phyloP scores from a whole-genome alignment of 1,139 yeast species.

The Candida gigantensis region DNA sequence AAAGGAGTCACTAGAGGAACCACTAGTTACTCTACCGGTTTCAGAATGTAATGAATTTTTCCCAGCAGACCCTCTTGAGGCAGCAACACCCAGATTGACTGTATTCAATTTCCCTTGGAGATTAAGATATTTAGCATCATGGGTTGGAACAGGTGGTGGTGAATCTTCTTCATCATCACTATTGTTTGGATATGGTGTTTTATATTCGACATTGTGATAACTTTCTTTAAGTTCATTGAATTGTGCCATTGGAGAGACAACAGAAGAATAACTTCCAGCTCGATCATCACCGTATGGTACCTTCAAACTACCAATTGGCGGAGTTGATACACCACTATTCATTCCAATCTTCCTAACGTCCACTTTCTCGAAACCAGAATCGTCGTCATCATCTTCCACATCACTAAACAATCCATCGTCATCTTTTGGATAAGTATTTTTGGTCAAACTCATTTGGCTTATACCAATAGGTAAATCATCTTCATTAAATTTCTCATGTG shows the following conservation, averaged over 20 bases:
- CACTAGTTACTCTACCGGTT: conserved; percentile 23
- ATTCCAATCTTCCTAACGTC: conserved; percentile 31
- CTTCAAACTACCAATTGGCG: conserved; percentile 14
- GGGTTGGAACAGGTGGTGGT: conserved; percentile 26
- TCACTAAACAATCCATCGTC: conserved; percentile 44
- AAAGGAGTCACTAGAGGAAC: conserved; percentile 12
- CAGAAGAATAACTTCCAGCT: conserved; percentile 43
- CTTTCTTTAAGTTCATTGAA: conserved; percentile 54
- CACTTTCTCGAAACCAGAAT: conserved; percentile 20
- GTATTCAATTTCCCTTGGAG: conserved; percentile 16
- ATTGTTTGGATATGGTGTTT: conserved; percentile 10
- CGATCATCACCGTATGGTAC: conserved; percentile 34
- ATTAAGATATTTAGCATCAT: conserved; percentile 13
- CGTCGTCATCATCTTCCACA: conserved; percentile 26
- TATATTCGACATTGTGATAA: conserved; percentile 24
- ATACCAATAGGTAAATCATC: conserved; percentile 36
- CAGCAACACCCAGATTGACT: conserved; percentile 23
- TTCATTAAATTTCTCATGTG: conserved; percentile 37
- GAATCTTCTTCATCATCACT: conserved; percentile 20
- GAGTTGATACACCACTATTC: conserved; percentile 9
- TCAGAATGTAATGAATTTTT: conserved; percentile 29
- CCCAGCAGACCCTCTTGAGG: conserved; percentile 18
- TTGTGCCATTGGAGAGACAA: conserved; percentile 53
- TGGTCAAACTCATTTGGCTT: conserved; percentile 28
- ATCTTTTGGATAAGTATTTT: conserved; percentile 39